A percentile compares a stretch with the other conserved stretches of the same genome.
Conservation (phyloP, 2,329 filamentous ascomycete species). For the Mycogone perniciosa region DNA sequence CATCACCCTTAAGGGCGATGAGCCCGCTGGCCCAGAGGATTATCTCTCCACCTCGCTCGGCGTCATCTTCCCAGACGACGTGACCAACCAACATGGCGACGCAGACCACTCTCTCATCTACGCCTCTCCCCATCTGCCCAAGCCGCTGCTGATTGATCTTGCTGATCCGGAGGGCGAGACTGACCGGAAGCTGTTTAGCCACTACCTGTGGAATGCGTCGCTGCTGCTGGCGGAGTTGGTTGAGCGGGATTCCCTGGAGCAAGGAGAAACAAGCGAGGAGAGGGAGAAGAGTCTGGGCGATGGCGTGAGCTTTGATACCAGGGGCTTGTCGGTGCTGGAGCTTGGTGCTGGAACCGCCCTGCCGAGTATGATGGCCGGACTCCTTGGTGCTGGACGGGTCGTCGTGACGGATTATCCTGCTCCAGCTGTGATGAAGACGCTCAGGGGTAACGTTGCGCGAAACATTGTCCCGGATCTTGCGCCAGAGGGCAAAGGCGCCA, state of each 20-base stretch:
- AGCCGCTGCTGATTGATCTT: slow-evolving; percentile 38
- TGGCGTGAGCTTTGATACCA: slow-evolving; percentile 38
- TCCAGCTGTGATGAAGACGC: slow-evolving; percentile 49
- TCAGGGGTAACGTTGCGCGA: slow-evolving; percentile 49
- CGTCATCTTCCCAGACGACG: slow-evolving; percentile 62
- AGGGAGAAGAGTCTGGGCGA: slow-evolving; percentile 6
- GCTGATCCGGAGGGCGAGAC: slow-evolving; percentile 44
- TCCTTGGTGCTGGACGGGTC: slow-evolving; percentile 44
- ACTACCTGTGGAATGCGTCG: slow-evolving; percentile 67
- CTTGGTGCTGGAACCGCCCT: slow-evolving; percentile 60
- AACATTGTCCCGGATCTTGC: slow-evolving; percentile 38
- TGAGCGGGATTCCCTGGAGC: slow-evolving; percentile 39
- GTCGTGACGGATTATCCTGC: slow-evolving; percentile 64
- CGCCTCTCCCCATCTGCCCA: slow-evolving; percentile 44
- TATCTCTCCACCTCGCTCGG: slow-evolving; percentile 53
- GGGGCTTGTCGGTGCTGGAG: slow-evolving; percentile 51
- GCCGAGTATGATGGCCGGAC: slow-evolving; percentile 42
- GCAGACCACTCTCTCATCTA: slow-evolving; percentile 53
- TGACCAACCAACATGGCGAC: slow-evolving; percentile 60
- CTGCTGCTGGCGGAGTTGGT: slow-evolving; percentile 50
- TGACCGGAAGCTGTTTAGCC: slow-evolving; percentile 57
- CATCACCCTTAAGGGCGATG: slow-evolving; percentile 23
- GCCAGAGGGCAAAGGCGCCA: slow-evolving; percentile 21
- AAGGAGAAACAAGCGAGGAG: background rate
- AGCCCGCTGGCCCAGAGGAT: slow-evolving; percentile 44